Percentiles rank a stretch among this genome's conserved stretches.
These are phyloP conservation scores for Candida mesenterica DNA, from an alignment of 1,139 yeast species.

Conservation along the genomic window DNA sequence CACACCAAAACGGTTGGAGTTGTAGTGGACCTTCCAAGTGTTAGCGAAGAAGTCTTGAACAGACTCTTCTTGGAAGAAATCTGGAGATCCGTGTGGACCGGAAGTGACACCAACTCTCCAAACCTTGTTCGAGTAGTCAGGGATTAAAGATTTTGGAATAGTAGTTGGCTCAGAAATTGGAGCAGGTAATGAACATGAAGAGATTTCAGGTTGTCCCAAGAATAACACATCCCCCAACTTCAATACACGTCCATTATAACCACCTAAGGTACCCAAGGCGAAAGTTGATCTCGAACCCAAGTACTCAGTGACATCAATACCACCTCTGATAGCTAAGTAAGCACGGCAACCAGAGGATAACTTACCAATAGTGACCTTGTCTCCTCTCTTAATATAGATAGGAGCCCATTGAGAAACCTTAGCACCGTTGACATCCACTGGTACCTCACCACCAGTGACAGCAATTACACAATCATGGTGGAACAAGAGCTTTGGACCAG, in stretches of 20 bases:
- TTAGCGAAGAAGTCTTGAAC: slow-evolving; percentile 70
- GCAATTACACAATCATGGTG: slow-evolving; percentile 78
- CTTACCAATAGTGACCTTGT: slow-evolving; percentile 77
- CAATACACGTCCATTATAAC: slow-evolving; percentile 87
- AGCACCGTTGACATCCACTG: slow-evolving; percentile 63
- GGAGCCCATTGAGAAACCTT: slow-evolving; percentile 66
- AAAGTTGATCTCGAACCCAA: slow-evolving; percentile 96
- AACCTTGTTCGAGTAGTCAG: slow-evolving; percentile 50
- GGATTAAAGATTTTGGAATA: slow-evolving; percentile 59
- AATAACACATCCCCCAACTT: slow-evolving; percentile 90
- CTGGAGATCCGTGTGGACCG: slow-evolving; percentile 98
- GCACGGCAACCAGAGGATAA: slow-evolving; percentile 81
- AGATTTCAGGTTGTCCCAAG: slow-evolving; percentile 71
- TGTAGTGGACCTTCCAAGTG: slow-evolving; percentile 94
- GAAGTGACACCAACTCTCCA: slow-evolving; percentile 94
- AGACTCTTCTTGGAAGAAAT: slow-evolving; percentile 78
- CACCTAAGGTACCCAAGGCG: slow-evolving; percentile 93
- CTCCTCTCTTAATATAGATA: slow-evolving; percentile 66
- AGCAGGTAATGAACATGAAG: slow-evolving; percentile 67
- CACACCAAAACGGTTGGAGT: slow-evolving; percentile 94
- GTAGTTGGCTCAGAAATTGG: slow-evolving; percentile 64
- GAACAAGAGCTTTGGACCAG: slow-evolving; percentile 82
- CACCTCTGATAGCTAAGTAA: slow-evolving; percentile 87
- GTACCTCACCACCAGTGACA: slow-evolving; percentile 79
- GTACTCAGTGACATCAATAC: slow-evolving; percentile 90